A percentile compares a stretch with the other conserved stretches of the same genome.
Conservation (phyloP, 73 alveolate genomes). For the Paramecium pentaurelia region DNA sequence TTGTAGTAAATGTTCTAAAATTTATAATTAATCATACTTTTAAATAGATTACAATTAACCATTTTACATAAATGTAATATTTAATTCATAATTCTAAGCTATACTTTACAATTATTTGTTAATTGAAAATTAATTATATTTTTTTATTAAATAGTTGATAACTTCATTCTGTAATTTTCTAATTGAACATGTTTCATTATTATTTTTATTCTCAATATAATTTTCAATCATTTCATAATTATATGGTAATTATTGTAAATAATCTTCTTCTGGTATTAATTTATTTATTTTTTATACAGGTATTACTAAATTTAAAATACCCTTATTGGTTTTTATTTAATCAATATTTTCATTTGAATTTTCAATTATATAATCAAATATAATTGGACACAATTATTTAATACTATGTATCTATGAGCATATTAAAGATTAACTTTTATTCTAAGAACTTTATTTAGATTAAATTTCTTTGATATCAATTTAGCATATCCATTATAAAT, state of each 20-base stretch:
- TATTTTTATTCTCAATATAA: neutral
- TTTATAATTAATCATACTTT: neutral
- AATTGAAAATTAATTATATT: neutral
- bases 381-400: neutral
- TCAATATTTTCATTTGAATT: neutral
- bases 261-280: neutral
- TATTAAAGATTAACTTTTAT: neutral
- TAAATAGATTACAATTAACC: neutral
- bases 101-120: neutral
- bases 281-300: neutral
- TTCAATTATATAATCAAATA: neutral
- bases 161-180: neutral
- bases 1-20: neutral
- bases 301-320: neutral
- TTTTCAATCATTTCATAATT: neutral
- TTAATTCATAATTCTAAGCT: neutral
- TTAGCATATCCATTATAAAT: neutral
- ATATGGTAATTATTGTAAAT: neutral
- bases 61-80: neutral
- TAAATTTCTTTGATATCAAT: neutral
- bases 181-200: neutral
- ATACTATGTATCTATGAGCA: neutral
- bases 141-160: neutral
- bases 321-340: neutral
- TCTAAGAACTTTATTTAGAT: neutral